These are phyloP conservation scores for Stellera chamaejasme DNA, from an alignment of 345 rosid genomes.

Conservation along the genomic window DNA sequence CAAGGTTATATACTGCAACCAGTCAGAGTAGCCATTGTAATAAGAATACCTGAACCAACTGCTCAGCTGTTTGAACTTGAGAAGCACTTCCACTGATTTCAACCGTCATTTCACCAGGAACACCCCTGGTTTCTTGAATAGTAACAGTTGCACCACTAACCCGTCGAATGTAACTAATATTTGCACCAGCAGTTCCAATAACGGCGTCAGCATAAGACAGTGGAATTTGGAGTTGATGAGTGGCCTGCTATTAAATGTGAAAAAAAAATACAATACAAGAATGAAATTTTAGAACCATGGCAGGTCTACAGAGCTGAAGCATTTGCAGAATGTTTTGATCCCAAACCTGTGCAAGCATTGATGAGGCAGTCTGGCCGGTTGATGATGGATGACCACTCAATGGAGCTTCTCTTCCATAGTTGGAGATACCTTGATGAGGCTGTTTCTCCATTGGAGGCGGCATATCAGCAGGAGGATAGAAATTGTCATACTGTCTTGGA, in stretches of 20 bases:
- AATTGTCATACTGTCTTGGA: constrained; percentile 68
- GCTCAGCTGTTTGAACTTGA: constrained; percentile 98
- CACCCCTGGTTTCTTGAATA: constrained; percentile 93
- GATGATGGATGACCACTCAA: constrained; percentile 60
- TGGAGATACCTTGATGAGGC: constrained; percentile 94
- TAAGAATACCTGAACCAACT: constrained; percentile 76
- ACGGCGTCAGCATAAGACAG: constrained; percentile 96
- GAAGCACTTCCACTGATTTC: constrained; percentile 96
- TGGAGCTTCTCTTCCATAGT: constrained; percentile 91
- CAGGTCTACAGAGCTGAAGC: background rate
- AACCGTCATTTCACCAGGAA: constrained; percentile 97
- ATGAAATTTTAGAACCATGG: background rate
- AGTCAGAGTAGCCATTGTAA: background rate
- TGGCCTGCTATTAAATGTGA: constrained; percentile 39
- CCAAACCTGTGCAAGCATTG: constrained; percentile 82
- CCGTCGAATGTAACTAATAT: constrained; percentile 92
- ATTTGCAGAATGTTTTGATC: too few relatives aligned
- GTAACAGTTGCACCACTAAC: constrained; percentile 97
- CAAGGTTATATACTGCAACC: too few relatives aligned
- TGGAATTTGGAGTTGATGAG: constrained; percentile 94
- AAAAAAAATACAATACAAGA: constrained; percentile 2
- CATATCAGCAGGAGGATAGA: constrained; percentile 78
- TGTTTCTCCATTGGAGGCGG: constrained; percentile 87
- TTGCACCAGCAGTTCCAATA: constrained; percentile 91
- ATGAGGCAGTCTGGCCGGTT: constrained; percentile 57